A percentile compares a stretch with the other conserved stretches of the same genome.
These are phyloP conservation scores for Curvularia sp. DNA, from an alignment of 2,329 filamentous ascomycete genomes.

Conservation along the genomic window DNA sequence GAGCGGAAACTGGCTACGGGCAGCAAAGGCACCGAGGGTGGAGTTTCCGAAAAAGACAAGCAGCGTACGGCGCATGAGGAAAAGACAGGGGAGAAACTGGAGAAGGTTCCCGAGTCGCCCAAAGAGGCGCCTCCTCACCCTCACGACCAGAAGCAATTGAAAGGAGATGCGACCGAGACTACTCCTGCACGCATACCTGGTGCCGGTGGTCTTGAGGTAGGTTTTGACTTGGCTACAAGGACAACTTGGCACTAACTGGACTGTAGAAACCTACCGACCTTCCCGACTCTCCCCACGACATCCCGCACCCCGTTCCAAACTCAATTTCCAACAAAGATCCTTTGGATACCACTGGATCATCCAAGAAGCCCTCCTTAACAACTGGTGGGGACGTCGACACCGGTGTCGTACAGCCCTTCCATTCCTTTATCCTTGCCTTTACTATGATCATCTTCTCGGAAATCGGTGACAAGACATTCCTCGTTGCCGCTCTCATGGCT, in stretches of 20 bases:
- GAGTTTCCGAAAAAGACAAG: constrained; percentile 87
- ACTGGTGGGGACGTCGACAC: constrained; percentile 56
- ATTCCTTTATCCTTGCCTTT: constrained; percentile 90
- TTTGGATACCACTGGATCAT: constrained; percentile 41
- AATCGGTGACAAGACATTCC: constrained; percentile 97
- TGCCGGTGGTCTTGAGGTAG: constrained; percentile 51
- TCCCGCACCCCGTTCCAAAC: constrained; percentile 71
- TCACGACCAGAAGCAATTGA: constrained; percentile 74
- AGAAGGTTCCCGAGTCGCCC: constrained; percentile 81
- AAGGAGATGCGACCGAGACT: constrained; percentile 26
- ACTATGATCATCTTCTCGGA: constrained; percentile 98
- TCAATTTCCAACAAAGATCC: constrained; percentile 71
- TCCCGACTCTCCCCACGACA: constrained; percentile 78
- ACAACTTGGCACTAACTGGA: constrained; percentile 21
- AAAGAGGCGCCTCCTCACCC: constrained; percentile 85
- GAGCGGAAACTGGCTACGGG: constrained; percentile 77
- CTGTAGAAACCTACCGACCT: constrained; percentile 79
- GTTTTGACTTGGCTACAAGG: constrained; percentile 9
- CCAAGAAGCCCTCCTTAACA: constrained; percentile 36
- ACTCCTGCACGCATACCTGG: constrained; percentile 36
- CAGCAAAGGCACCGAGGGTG: constrained; percentile 88
- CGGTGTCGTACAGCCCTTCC: constrained; percentile 77
- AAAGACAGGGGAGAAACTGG: constrained; percentile 68
- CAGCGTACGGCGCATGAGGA: constrained; percentile 72
- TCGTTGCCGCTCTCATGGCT: constrained; percentile 96